Evolutionary conservation across 306 rosid genomes (phyloP).

Genomic region (Vachellia pachyceras): DNA sequence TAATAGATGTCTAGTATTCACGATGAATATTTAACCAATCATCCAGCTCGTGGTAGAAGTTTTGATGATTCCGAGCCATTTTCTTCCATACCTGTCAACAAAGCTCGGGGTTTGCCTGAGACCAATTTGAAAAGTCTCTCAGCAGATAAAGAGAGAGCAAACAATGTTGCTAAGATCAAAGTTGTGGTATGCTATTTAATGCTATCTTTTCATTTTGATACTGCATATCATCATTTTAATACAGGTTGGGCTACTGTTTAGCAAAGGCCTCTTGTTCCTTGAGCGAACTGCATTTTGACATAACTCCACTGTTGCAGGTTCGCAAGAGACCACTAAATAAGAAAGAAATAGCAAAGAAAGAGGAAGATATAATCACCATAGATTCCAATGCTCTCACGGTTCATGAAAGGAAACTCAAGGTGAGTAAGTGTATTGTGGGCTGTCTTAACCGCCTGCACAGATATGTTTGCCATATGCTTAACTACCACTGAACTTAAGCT

Average conservation of each 20-base stretch:
- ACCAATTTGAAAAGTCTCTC: conserved; percentile 62
- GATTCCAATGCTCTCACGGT: conserved; percentile 76
- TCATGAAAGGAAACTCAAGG: conserved; percentile 90
- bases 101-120: conserved; percentile 60
- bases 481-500: not conserved
- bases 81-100: conserved; percentile 47
- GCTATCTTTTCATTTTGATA: not conserved
- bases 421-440: conserved; percentile 38
- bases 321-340: conserved; percentile 86
- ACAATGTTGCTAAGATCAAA: conserved; percentile 81
- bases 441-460: not conserved
- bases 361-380: conserved; percentile 73
- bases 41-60: conserved; percentile 48
- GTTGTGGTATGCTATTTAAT: conserved; percentile 70
- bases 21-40: conserved; percentile 39
- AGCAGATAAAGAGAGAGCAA: conserved; percentile 75
- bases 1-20: conserved; percentile 48
- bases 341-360: conserved; percentile 80
- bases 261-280: conserved; percentile 22
- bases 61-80: conserved; percentile 59
- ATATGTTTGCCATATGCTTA: not conserved
- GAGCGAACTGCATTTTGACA: conserved; percentile 25
- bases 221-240: not conserved
- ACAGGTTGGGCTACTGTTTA: not conserved
- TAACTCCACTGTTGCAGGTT: conserved; percentile 55